Percentiles rank a stretch among this genome's conserved stretches.
Conservation (phyloP, 108 stramenopile genomes). For the Pseudonitzschia delicatissima region DNA sequence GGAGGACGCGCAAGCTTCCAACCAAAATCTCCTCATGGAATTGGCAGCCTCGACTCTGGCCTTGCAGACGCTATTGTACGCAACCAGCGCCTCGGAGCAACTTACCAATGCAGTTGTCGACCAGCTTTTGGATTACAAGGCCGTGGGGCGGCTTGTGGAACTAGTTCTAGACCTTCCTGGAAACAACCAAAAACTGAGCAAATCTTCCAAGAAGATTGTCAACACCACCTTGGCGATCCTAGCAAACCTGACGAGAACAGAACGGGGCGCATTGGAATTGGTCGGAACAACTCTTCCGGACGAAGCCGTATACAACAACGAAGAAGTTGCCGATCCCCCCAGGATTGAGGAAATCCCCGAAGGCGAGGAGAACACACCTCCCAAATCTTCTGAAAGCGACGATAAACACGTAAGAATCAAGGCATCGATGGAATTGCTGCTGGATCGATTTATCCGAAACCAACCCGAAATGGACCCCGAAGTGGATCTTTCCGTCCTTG, state of each 20-base stretch:
- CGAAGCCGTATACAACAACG: constrained; percentile 47
- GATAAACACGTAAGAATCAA: constrained; percentile 17
- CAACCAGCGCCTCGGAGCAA: constrained; percentile 27
- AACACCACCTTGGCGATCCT: constrained; percentile 71
- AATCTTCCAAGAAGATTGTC: constrained; percentile 44
- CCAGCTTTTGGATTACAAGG: constrained; percentile 44
- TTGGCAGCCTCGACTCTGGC: constrained; percentile 16
- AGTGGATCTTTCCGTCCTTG: neutral
- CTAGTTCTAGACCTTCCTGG: constrained; percentile 45
- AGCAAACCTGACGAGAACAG: constrained; percentile 73
- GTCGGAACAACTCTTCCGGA: constrained; percentile 71
- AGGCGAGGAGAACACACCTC: constrained; percentile 1
- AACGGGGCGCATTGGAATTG: constrained; percentile 72
- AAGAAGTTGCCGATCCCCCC: neutral
- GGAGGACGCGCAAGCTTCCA: too few species aligned
- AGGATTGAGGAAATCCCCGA: constrained; percentile 22
- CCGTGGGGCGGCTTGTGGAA: constrained; percentile 58
- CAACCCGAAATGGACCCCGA: neutral
- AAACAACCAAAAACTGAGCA: neutral
- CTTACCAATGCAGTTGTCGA: constrained; percentile 47
- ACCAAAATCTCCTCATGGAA: neutral
- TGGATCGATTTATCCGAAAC: constrained; percentile 52
- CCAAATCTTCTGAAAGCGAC: neutral
- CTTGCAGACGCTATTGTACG: constrained; percentile 33
- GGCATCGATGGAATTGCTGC: constrained; percentile 65